These are phyloP conservation scores for Uncinocarpus reesii DNA, from an alignment of 2,329 filamentous ascomycete species.

Conservation along the genomic window DNA sequence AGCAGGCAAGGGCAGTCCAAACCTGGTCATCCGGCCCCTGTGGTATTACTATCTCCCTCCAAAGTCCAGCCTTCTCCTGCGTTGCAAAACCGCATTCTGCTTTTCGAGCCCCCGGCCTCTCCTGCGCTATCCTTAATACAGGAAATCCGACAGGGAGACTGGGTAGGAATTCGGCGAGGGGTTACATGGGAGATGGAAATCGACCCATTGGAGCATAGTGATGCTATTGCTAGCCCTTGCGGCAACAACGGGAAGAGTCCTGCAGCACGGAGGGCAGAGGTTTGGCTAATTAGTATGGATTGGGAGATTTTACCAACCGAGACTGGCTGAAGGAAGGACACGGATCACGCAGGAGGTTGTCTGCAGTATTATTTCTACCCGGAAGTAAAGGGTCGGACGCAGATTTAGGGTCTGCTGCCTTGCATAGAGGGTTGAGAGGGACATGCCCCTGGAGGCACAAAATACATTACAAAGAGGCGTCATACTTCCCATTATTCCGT, in stretches of 20 bases:
- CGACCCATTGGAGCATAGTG: constrained; percentile 2
- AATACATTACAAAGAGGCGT: too few species aligned
- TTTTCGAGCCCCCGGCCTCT: constrained; percentile 13
- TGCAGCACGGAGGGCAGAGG: constrained; percentile 11
- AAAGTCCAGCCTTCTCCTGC: background rate
- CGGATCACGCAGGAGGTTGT: background rate
- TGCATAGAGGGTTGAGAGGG: too few species aligned
- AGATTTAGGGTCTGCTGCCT: too few species aligned
- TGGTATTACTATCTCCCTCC: constrained; percentile 1
- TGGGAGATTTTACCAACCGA: constrained; percentile 27
- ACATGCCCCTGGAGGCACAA: too few species aligned
- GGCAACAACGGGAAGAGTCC: background rate
- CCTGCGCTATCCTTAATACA: background rate
- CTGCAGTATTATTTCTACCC: background rate
- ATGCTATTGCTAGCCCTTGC: background rate
- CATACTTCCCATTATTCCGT: background rate
- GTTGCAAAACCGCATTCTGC: constrained; percentile 3
- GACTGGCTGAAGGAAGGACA: background rate
- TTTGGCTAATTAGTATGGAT: constrained; percentile 33
- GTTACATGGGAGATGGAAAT: constrained; percentile 31
- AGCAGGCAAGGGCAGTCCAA: background rate
- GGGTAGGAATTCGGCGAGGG: constrained; percentile 25
- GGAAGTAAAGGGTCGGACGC: background rate
- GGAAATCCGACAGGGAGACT: constrained; percentile 15
- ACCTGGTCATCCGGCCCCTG: constrained; percentile 13